A percentile compares a stretch with the other conserved stretches of the same genome.
phyloP scores from a whole-genome alignment of 2,329 filamentous ascomycete genomes.

The Clarireedia homoeocarpa region DNA sequence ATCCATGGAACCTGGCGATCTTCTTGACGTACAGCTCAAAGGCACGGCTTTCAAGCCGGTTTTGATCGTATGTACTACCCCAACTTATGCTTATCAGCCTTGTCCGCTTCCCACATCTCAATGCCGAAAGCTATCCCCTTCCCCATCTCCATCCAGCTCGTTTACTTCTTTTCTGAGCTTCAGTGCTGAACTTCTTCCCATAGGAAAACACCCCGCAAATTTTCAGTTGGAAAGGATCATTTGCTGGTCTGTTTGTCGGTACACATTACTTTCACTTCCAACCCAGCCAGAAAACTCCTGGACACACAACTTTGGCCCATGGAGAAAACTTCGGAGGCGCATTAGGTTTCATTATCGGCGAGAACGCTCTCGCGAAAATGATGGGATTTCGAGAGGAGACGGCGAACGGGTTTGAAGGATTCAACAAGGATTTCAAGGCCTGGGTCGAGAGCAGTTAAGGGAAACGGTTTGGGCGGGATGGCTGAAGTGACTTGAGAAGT shows the following conservation, averaged over 20 bases:
- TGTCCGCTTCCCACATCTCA: no score
- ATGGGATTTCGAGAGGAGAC: background rate
- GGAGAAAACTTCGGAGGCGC: background rate
- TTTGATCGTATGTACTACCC: background rate
- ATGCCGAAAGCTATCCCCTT: no score
- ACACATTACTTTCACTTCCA: background rate
- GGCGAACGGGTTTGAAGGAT: background rate
- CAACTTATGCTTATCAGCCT: background rate
- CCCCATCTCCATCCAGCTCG: no score
- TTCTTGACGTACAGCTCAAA: background rate
- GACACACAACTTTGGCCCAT: background rate
- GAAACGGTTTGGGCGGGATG: background rate
- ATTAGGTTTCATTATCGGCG: background rate
- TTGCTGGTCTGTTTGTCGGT: background rate
- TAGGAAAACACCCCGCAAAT: background rate
- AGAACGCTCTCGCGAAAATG: background rate
- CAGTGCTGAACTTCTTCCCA: background rate
- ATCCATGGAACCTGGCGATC: background rate
- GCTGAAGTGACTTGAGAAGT: no score
- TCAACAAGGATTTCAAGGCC: background rate
- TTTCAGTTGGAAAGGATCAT: background rate
- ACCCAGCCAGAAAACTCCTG: background rate
- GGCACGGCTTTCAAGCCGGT: background rate
- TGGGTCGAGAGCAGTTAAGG: background rate
- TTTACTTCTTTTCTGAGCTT: background rate